phyloP scores from a whole-genome alignment of 2,329 filamentous ascomycete genomes.

The Fusarium denticulatum region DNA sequence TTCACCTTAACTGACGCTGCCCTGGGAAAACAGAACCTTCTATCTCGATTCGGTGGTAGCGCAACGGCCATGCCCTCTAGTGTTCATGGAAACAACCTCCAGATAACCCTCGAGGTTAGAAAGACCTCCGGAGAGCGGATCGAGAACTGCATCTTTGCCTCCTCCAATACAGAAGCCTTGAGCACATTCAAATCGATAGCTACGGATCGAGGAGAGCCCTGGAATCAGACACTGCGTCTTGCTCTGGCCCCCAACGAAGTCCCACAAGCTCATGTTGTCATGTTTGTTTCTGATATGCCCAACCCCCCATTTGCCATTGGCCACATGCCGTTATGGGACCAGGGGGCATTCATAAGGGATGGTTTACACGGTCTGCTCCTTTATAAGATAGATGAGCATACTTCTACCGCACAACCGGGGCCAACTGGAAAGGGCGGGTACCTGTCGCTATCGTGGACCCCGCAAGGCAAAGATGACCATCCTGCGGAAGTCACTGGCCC shows the following conservation, averaged over 20 bases:
- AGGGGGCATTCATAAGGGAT: slow-evolving; percentile 88
- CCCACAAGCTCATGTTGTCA: slow-evolving; percentile 82
- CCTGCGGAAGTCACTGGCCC: slow-evolving; percentile 81
- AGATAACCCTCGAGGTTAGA: slow-evolving; percentile 89
- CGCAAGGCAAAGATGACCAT: slow-evolving; percentile 71
- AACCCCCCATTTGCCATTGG: slow-evolving; percentile 90
- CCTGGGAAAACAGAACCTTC: slow-evolving; percentile 77
- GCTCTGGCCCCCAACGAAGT: slow-evolving; percentile 84
- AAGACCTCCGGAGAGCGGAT: slow-evolving; percentile 81
- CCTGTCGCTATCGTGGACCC: slow-evolving; percentile 81
- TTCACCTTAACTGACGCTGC: slow-evolving; percentile 82
- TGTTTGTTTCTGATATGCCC: slow-evolving; percentile 88
- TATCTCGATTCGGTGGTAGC: slow-evolving; percentile 76
- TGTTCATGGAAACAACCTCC: slow-evolving; percentile 76
- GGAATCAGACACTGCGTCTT: slow-evolving; percentile 89
- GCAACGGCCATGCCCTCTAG: slow-evolving; percentile 74
- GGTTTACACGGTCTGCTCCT: slow-evolving; percentile 82
- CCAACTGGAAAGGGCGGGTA: slow-evolving; percentile 84
- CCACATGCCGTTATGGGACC: slow-evolving; percentile 93
- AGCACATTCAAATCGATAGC: slow-evolving; percentile 91
- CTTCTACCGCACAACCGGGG: slow-evolving; percentile 71
- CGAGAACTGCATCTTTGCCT: slow-evolving; percentile 86
- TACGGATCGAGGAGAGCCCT: slow-evolving; percentile 79
- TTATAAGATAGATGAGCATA: slow-evolving; percentile 93
- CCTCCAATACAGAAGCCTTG: slow-evolving; percentile 80